Percentiles rank a stretch among this genome's conserved stretches.
phyloP scores from a whole-genome alignment of 73 alveolate genomes.

The Breviolum minutum region DNA sequence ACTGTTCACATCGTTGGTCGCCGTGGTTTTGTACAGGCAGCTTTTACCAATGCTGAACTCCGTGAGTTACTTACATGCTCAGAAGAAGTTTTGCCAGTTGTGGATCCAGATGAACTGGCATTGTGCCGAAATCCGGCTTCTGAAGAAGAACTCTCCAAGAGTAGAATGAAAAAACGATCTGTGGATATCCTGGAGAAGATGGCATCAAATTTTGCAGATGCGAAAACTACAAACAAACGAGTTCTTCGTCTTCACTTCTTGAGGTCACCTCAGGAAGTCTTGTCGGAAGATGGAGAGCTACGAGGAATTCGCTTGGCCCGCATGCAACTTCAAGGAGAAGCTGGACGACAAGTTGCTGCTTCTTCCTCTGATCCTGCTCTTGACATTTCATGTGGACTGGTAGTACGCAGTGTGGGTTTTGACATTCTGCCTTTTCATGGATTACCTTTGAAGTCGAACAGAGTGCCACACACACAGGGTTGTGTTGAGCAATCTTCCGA shows the following conservation, averaged over 20 bases:
- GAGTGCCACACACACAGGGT: constrained; percentile 59
- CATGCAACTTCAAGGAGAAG: constrained; percentile 58
- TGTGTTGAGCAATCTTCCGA: constrained; percentile 55
- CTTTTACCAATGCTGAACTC: constrained; percentile 97
- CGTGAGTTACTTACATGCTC: constrained; percentile 96
- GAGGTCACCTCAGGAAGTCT: constrained; percentile 40
- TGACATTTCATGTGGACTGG: constrained; percentile 50
- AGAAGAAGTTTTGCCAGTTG: constrained; percentile 59
- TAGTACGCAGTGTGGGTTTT: constrained; percentile 90
- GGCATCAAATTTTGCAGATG: constrained; percentile 58
- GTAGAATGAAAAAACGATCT: constrained; percentile 77
- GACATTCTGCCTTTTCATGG: constrained; percentile 73
- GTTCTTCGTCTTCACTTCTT: constrained; percentile 66
- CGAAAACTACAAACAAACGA: constrained; percentile 44
- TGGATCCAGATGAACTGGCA: constrained; percentile 62
- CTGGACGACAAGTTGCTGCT: constrained; percentile 39
- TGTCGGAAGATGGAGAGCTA: constrained; percentile 14
- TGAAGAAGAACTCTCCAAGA: constrained; percentile 68
- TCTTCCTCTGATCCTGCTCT: not conserved
- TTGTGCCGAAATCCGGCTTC: constrained; percentile 82
- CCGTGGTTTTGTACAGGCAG: constrained; percentile 95
- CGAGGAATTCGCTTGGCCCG: constrained; percentile 62
- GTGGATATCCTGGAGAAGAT: constrained; percentile 35
- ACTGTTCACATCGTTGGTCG: constrained; percentile 90
- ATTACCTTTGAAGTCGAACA: constrained; percentile 32